Evolutionary conservation across 306 rosid genomes (phyloP), one percentile per base, ranked within the genome.

Genomic region (Cucurbita moschata): DNA sequence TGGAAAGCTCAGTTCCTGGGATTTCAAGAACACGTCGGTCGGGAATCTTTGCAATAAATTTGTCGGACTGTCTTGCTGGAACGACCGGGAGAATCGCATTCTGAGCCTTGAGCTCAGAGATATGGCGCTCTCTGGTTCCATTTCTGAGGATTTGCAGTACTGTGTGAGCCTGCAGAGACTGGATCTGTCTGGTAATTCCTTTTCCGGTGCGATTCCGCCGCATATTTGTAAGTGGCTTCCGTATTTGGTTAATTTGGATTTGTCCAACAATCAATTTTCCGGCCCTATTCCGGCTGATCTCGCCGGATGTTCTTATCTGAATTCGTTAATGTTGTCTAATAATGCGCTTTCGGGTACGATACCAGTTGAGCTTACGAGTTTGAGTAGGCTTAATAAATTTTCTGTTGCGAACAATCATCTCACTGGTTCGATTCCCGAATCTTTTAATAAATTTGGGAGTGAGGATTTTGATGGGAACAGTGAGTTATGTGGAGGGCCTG

Each of bases 41-140:
- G 91, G 92, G 1, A 74, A 72, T 82, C 51, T 94, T 61, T 94
- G 98, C 81, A 65, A 71, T 78, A 71, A 75, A 23, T 94, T 86
- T 71, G 83, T 75, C 0, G 97, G 96, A 0, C 88, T 94, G 0
- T 0, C 83, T 0, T 90, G 98, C 83, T 94, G 98, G 97, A 90
- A 94, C 79, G 75, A 50, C 1, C 81, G 77, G 21, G 98, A 94
- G 85, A 89, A 87, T 59, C 92, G 98, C 4, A 79, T 94, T 11
- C 3, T 85, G 1, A 66, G 72, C 40, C 80, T 94, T 39, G 83
- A 79, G 58, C 87, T 94, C 11, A 75, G 71, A 4, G 88, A 80
- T 1, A 79, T 89, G 84, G 71, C 72, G 23, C 84, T 94, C 1
- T 78, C 88, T 0, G 97, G 98, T 18, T 26, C 18, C 76, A 37